Evolutionary conservation across 1,139 yeast species (phyloP), one percentile per base, ranked within the genome.

Genomic region (Neolecta irregularis): DNA sequence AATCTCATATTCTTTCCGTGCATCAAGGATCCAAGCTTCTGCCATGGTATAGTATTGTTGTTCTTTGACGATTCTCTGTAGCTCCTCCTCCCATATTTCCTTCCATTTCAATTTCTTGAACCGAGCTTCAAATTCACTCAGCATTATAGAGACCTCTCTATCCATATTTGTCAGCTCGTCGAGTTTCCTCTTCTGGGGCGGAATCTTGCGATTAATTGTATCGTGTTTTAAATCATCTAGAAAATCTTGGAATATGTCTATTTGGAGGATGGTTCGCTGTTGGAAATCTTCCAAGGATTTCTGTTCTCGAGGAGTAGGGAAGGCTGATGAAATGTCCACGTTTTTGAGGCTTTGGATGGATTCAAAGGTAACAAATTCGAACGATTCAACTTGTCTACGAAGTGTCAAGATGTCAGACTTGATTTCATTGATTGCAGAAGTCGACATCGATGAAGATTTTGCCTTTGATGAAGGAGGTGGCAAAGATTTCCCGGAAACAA

Each of bases 211-310:
- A 42, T 75, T 80, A 1, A 93, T 93, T 8, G 88, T 94, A 56
- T 85, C 98, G 46, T 81, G 74, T 41, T 95, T 65, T 41, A 88
- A 61, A 1, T 83, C 83, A 50, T 91, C 98, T 56, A 91, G 79
- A 5, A 79, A 55, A 55, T 91, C 98, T 52, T 85, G 95, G 24
- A 91, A 60, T 48, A 83, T 95, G 52, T 91, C 98, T 3, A 85
- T 92, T 44, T 67, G 70, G 0, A 91, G 74, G 31, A 91, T 62
- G 16, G 88, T 22, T 18, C 18, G 23, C 12, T 24, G 24, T 39
- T 30, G 26, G 22, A 20, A 24, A 11, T 24, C 12, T 26, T 22
- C 23, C 11, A 7, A 21, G 24, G 32, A 28, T 23, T 35, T 11
- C 13, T 24, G 24, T 23, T 22, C 24, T 21, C 28, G 7, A 21